Base-by-base conservation (phyloP, 805 yeast genomes). In the Ogataea methanolica region DNA sequence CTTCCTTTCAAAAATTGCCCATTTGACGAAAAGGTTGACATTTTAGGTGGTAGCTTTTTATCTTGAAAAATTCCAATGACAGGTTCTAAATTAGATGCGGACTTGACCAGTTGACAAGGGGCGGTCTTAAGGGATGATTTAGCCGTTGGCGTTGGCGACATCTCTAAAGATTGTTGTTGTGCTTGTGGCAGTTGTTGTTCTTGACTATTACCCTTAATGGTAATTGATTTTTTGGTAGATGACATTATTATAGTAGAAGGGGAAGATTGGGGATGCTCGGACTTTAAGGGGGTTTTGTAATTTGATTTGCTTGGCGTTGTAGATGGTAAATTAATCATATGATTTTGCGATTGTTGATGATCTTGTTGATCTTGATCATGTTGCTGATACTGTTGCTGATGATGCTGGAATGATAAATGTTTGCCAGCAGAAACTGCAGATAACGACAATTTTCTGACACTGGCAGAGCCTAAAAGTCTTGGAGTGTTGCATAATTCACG, bases 91-190 rank as follows among this genome's bases (percentile, higher is more conserved):
- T 58, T 52, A 21, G 63, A 61, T 16, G 54, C 60, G 15, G 61
- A 53, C 41, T 58, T 53, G 19, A 61, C 57, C 38, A 61, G 48
- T 42, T 59, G 59, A 48, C 64, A 61, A 2, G 63, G 62, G 9
- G 58, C 56, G 17, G 58, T 43, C 42, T 60, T 50, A 47, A 52
- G 47, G 8, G 53, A 51, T 22, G 62, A 56, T 46, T 62, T 65
- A n/a, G 60, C 65, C n/a, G 55, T 49, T 29, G 69, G 69, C 5
- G 69, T 65, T 5, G 69, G 69, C 16, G 68, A 63, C 46, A 56
- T 45, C 37, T 65, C 63, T 14, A 44, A 16, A 16, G 35, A 26
- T 15, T 35, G 19, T 2, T 47, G 23, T 19, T 26, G 31, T 26
- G 3, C 12, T 11, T 26, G 31, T 12, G 9, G 31, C 31, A 11